These are phyloP conservation scores for Triticum monococcum DNA, from an alignment of 176 grass and related monocot genomes.

Conservation along the genomic window DNA sequence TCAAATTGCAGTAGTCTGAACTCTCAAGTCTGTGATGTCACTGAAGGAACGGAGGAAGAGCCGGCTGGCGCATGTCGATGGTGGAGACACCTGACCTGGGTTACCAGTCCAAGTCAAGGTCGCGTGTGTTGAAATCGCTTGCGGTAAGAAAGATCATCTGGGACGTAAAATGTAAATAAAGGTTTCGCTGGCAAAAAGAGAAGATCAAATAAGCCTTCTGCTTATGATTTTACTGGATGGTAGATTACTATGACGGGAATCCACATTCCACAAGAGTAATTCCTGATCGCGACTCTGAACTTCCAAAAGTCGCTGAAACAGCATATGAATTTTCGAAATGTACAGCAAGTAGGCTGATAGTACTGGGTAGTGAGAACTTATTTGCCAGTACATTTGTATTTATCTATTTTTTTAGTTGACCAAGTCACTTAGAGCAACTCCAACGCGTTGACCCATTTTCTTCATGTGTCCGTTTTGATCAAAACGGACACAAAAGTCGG, in stretches of 20 bases:
- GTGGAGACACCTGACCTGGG: neutral
- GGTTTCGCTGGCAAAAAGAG: neutral
- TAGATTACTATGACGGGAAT: neutral
- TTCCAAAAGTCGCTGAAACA: neutral
- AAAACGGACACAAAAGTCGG: too few species aligned
- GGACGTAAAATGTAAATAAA: neutral
- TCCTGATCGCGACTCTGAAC: neutral
- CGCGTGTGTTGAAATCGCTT: neutral
- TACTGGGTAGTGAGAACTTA: neutral
- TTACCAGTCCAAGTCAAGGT: neutral
- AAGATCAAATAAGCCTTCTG: neutral
- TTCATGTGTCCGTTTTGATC: too few species aligned
- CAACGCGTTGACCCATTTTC: too few species aligned
- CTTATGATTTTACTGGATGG: neutral
- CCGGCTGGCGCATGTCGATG: neutral
- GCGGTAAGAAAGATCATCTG: neutral
- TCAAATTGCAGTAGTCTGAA: slow-evolving; percentile 5
- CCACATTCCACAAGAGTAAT: neutral
- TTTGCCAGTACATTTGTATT: neutral
- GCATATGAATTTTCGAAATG: neutral
- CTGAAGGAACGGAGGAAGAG: slow-evolving; percentile 22
- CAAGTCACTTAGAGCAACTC: neutral
- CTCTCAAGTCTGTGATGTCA: neutral
- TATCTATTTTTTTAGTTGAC: neutral
- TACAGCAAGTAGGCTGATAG: neutral